Base-by-base conservation (phyloP, 2,329 filamentous ascomycete species). In the Colletotrichum sp. region DNA sequence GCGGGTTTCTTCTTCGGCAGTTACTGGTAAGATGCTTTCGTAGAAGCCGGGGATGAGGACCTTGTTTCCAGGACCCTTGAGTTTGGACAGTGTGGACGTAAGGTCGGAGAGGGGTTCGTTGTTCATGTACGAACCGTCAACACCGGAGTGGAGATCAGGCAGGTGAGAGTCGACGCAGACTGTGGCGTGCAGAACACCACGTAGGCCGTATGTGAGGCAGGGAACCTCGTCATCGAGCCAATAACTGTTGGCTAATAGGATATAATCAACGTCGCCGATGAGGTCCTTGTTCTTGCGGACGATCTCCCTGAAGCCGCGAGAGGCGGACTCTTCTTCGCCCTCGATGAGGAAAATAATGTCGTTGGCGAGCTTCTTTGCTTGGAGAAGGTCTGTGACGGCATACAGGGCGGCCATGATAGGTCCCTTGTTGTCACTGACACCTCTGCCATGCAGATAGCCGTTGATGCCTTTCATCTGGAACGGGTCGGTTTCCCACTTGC, bases 391-490 rank as follows among this genome's bases (percentile, higher is more conserved):
- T 0, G 96, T 95, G 2, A 98, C 96, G 0, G 96, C 97, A 82
- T 98, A 99, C 0, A 99, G 90, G 2, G 97, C 97, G 3, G 98
- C 96, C 81, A 99, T 92, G 76, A 98, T 95, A 0, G 97, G 97
- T 0, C 98, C 97, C 84, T 99, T 99, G 87, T 99, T 99, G 84
- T 99, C 97, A 64, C 96, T 98, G 16, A 98, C 95, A n/a, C 97
- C 97, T 80, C 97, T 94, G 4, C 97, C 97, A 79, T 99, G 99
- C 3, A 99, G 88, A 83, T 96, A 99, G 0, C 97, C 96, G 80
- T 98, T 96, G 72, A 95, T 92, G 6, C 97, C 97, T 67, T 94
- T 94, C 81, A 99, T 90, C n/a, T 93, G 90, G 83, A 99, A 99
- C 0, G 97, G 98, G 78, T 99, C 95, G 3, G 92, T 93, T 52